Conservation (phyloP, 2,329 filamentous ascomycete genomes). For the Dendryphion nanum region DNA sequence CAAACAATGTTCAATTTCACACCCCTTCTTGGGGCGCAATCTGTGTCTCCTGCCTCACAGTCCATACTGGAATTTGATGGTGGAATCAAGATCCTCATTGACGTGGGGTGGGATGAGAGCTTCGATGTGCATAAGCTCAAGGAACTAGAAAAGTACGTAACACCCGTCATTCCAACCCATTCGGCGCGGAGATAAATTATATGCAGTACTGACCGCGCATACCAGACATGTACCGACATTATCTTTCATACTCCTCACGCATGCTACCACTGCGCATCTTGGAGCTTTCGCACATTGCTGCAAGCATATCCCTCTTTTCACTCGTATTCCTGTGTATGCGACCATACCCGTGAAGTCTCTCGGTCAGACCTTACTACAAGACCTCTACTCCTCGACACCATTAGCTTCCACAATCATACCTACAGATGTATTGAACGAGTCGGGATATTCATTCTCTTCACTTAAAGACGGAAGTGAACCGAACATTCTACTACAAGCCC, state of each 20-base stretch:
- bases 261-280: conserved; percentile 87
- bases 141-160: conserved; percentile 80
- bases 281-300: conserved; percentile 95
- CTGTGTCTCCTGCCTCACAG: conserved; percentile 81
- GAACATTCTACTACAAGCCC: conserved; percentile 63
- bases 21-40: conserved; percentile 86
- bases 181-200: no score
- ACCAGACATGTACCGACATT: conserved; percentile 82
- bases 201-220: background rate
- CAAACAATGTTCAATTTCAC: conserved; percentile 99
- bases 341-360: conserved; percentile 91
- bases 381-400: conserved; percentile 87
- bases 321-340: conserved; percentile 89
- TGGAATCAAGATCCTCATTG: conserved; percentile 90
- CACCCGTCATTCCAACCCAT: no score
- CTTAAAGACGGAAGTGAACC: conserved; percentile 47
- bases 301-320: conserved; percentile 91
- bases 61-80: conserved; percentile 97
- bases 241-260: conserved; percentile 90
- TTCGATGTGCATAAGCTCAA: conserved; percentile 81
- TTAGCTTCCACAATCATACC: conserved; percentile 84
- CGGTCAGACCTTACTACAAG: conserved; percentile 84
- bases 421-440: conserved; percentile 67
- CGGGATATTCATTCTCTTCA: conserved; percentile 53
- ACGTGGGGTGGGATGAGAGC: conserved; percentile 92